Evolutionary conservation across 225 moss, liverwort and hornwort species (phyloP).

Genomic region (Lunularia cruciata): DNA sequence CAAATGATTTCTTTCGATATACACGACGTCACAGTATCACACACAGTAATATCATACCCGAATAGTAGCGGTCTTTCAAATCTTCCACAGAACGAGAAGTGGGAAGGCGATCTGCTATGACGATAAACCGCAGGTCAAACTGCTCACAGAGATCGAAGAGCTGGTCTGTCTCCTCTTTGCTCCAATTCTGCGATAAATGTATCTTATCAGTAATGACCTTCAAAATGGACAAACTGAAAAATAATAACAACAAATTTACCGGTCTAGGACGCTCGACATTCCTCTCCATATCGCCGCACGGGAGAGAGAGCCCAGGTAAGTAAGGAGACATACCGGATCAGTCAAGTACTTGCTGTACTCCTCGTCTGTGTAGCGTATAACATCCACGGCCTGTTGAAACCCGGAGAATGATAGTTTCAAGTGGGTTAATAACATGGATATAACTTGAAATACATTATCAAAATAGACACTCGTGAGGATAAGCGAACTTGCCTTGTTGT

Average conservation of each 20-base stretch:
- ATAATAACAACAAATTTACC: not conserved
- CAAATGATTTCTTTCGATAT: too few relatives aligned
- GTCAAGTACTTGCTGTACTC: slow-evolving; percentile 62
- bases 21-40: too few relatives aligned
- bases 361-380: slow-evolving; percentile 83
- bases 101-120: slow-evolving; percentile 73
- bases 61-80: slow-evolving; percentile 71
- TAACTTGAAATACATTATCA: not conserved
- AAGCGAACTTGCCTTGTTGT: slow-evolving; percentile 67
- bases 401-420: not conserved
- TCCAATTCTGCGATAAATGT: slow-evolving; percentile 70
- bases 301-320: too few relatives aligned
- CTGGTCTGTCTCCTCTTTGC: slow-evolving; percentile 77
- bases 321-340: slow-evolving; percentile 78
- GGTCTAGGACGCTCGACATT: too few relatives aligned
- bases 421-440: too few relatives aligned
- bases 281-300: too few relatives aligned
- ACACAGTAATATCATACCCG: slow-evolving; percentile 34
- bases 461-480: too few relatives aligned
- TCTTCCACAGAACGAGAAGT: slow-evolving; percentile 74
- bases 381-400: slow-evolving; percentile 58
- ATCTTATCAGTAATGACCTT: too few relatives aligned
- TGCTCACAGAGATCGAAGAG: slow-evolving; percentile 81
- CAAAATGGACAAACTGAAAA: slow-evolving; percentile 17
- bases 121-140: slow-evolving; percentile 76